Percentiles rank a stretch among this genome's conserved stretches.
Conservation (phyloP, 495 filamentous ascomycete genomes). For the Eremomyces bilateralis region DNA sequence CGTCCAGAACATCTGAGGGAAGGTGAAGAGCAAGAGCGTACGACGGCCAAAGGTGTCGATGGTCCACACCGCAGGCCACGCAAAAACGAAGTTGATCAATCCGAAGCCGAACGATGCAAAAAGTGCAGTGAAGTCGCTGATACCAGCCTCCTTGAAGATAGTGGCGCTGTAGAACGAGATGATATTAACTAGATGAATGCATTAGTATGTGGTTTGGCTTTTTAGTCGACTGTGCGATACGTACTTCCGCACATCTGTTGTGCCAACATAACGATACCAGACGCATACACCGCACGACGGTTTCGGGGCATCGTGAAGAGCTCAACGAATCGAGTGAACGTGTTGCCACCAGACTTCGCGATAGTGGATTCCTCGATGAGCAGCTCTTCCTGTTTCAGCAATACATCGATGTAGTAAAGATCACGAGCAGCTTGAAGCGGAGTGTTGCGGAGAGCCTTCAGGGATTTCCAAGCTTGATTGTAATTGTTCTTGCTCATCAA, state of each 20-base stretch:
- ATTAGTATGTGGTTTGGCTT: no score
- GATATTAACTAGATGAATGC: slow-evolving; percentile 14
- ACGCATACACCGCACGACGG: slow-evolving; percentile 43
- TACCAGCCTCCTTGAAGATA: slow-evolving; percentile 37
- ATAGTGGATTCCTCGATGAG: slow-evolving; percentile 28
- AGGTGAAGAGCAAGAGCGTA: slow-evolving; percentile 14
- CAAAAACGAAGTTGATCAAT: slow-evolving; percentile 42
- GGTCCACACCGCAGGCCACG: slow-evolving; percentile 43
- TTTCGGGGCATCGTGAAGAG: slow-evolving; percentile 49
- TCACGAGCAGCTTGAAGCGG: slow-evolving; percentile 40
- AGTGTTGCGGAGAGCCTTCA: slow-evolving; percentile 34
- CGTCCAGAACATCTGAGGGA: slow-evolving; percentile 19
- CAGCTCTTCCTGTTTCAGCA: slow-evolving; percentile 31
- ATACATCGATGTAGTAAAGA: slow-evolving; percentile 42
- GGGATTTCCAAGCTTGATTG: slow-evolving; percentile 31
- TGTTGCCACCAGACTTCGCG: no score
- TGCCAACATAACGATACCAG: slow-evolving; percentile 44
- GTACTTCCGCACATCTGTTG: slow-evolving; percentile 22
- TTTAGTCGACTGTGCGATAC: no score
- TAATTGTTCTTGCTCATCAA: slow-evolving; percentile 29
- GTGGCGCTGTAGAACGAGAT: slow-evolving; percentile 28
- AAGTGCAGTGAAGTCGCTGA: slow-evolving; percentile 21
- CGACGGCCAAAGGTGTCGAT: slow-evolving; percentile 23
- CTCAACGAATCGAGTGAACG: slow-evolving; percentile 34
- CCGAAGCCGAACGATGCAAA: slow-evolving; percentile 38